These are phyloP conservation scores for Rhododendron williamsianum DNA, from an alignment of 148 eudicot genomes.

Conservation along the genomic window DNA sequence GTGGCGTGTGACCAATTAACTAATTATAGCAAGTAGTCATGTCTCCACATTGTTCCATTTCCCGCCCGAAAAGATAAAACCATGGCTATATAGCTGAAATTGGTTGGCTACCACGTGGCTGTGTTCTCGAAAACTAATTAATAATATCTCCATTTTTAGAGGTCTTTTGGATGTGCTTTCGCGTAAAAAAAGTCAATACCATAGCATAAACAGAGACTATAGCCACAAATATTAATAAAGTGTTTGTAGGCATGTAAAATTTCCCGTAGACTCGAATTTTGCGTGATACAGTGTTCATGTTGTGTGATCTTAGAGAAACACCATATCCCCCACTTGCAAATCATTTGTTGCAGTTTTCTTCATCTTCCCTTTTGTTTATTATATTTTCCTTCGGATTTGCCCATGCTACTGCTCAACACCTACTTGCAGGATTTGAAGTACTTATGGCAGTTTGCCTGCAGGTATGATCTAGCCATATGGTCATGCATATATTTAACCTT, in stretches of 20 bases:
- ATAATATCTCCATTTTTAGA: not conserved
- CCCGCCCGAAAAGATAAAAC: not conserved
- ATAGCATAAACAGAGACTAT: not conserved
- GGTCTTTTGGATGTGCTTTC: not conserved
- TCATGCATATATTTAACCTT: not conserved
- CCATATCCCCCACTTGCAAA: not conserved
- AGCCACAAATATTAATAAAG: not conserved
- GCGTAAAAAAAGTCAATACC: not conserved
- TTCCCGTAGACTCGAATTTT: no score
- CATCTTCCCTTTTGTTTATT: not conserved
- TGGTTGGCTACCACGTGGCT: not conserved
- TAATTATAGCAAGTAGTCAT: not conserved
- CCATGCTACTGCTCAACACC: conserved; percentile 4
- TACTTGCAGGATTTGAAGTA: not conserved
- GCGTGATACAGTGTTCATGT: not conserved
- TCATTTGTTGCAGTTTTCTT: not conserved
- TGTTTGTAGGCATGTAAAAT: no score
- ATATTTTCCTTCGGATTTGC: not conserved
- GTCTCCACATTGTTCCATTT: not conserved
- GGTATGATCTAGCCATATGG: not conserved
- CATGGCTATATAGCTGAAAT: not conserved
- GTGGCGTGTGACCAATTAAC: not conserved
- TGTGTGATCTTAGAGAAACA: not conserved
- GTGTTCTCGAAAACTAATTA: not conserved
- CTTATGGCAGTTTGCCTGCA: not conserved